These are phyloP conservation scores for Hypocreales sp. DNA, from an alignment of 2,329 filamentous ascomycete species.

Conservation along the genomic window DNA sequence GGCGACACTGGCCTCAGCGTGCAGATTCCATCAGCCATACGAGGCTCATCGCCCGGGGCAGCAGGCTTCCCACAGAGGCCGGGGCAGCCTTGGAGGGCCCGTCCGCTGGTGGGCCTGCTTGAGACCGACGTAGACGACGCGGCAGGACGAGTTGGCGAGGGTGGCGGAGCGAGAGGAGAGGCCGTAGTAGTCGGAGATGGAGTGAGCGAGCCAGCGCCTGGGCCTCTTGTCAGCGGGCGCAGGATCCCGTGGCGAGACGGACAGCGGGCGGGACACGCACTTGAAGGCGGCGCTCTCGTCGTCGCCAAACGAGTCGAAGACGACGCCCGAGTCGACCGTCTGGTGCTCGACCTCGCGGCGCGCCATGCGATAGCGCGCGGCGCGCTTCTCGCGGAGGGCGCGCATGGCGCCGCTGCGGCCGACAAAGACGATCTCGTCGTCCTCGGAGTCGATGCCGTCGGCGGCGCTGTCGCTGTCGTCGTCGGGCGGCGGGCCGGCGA, in stretches of 20 bases:
- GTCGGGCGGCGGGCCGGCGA: constrained; percentile 29
- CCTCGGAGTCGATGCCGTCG: constrained; percentile 32
- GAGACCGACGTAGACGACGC: constrained; percentile 73
- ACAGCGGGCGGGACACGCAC: constrained; percentile 29
- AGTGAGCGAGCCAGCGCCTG: constrained; percentile 84
- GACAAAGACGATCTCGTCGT: constrained; percentile 88
- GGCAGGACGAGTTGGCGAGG: constrained; percentile 50
- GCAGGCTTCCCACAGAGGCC: constrained; percentile 49
- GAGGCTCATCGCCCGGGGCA: too few species aligned
- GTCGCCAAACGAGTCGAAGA: constrained; percentile 66
- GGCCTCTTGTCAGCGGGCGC: constrained; percentile 1
- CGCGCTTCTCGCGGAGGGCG: constrained; percentile 20
- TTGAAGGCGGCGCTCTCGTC: constrained; percentile 71
- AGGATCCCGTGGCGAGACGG: neutral
- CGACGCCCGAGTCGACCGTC: constrained; percentile 45
- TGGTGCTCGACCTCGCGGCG: constrained; percentile 39
- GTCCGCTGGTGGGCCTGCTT: constrained; percentile 26
- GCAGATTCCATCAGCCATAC: too few species aligned
- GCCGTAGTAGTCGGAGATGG: constrained; percentile 84
- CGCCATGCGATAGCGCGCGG: constrained; percentile 28
- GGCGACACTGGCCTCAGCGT: too few species aligned
- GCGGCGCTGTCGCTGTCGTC: constrained; percentile 11
- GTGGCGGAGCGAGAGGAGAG: constrained; percentile 71
- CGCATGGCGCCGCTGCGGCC: constrained; percentile 50
- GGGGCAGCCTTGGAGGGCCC: constrained; percentile 29